Conservation (phyloP, 2,329 filamentous ascomycete species). For the Pseudogymnoascus sp. region DNA sequence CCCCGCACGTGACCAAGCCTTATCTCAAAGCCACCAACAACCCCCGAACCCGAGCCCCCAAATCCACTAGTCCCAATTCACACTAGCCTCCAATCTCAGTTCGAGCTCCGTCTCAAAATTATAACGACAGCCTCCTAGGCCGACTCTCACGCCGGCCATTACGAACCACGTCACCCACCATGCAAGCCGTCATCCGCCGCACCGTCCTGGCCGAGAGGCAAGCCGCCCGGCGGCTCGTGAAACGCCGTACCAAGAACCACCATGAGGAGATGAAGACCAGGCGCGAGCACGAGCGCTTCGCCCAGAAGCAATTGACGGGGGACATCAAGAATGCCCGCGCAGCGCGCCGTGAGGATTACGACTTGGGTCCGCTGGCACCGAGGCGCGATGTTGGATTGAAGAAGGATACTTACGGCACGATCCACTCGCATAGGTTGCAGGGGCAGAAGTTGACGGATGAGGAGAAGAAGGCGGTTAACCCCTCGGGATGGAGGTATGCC, state of each 20-base stretch:
- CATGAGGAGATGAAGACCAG: constrained; percentile 20
- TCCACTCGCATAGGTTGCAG: constrained; percentile 32
- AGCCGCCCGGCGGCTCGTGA: constrained; percentile 40
- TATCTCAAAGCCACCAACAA: background rate
- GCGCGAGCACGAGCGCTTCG: constrained; percentile 13
- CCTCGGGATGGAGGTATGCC: constrained; percentile 39
- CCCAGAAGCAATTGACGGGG: constrained; percentile 25
- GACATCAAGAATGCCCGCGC: constrained; percentile 41
- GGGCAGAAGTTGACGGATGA: constrained; percentile 18
- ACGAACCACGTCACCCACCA: constrained; percentile 30
- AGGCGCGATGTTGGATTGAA: constrained; percentile 59
- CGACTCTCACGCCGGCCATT: background rate
- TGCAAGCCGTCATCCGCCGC: constrained; percentile 65
- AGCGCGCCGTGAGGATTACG: constrained; percentile 66
- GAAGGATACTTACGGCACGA: constrained; percentile 51
- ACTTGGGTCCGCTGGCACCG: constrained; percentile 69
- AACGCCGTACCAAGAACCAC: constrained; percentile 28
- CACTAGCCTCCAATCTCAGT: constrained; percentile 7
- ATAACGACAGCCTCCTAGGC: background rate
- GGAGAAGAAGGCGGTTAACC: constrained; percentile 22
- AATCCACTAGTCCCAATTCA: constrained; percentile 2
- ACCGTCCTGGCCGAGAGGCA: constrained; percentile 60
- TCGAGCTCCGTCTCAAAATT: background rate
- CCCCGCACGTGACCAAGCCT: background rate
- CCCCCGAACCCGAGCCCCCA: background rate